These are phyloP conservation scores for Fusarium neocosmosporiellum DNA, from an alignment of 2,329 filamentous ascomycete genomes.

Conservation along the genomic window DNA sequence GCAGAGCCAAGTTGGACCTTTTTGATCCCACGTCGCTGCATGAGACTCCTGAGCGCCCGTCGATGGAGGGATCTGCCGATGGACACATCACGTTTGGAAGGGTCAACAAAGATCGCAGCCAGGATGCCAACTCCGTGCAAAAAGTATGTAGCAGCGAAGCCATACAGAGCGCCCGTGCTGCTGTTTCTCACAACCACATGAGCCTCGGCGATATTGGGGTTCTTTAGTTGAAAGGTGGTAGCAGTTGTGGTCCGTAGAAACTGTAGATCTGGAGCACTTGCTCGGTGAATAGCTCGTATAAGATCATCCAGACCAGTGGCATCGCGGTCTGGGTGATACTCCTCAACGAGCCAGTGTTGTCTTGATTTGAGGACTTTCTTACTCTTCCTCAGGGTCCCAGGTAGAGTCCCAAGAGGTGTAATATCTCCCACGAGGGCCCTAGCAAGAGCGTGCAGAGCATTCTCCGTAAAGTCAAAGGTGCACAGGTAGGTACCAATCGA, in stretches of 20 bases:
- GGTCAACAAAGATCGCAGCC: constrained; percentile 90
- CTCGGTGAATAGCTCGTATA: constrained; percentile 75
- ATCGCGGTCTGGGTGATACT: constrained; percentile 85
- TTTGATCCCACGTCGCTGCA: constrained; percentile 77
- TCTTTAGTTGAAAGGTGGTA: constrained; percentile 79
- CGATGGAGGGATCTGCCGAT: constrained; percentile 92
- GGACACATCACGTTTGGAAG: constrained; percentile 84
- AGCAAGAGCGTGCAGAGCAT: constrained; percentile 85
- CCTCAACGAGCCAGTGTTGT: constrained; percentile 94
- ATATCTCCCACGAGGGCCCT: constrained; percentile 85
- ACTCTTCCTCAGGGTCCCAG: constrained; percentile 84
- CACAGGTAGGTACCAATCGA: constrained; percentile 93
- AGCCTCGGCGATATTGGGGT: constrained; percentile 77
- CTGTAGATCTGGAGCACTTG: constrained; percentile 72
- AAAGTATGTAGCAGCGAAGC: constrained; percentile 91
- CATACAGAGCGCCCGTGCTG: constrained; percentile 89
- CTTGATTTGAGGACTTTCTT: constrained; percentile 89
- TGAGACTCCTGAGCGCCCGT: constrained; percentile 80
- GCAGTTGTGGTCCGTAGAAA: constrained; percentile 78
- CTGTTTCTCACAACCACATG: constrained; percentile 96
- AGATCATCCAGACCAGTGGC: constrained; percentile 78
- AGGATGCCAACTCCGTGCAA: constrained; percentile 79
- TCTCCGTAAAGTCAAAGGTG: constrained; percentile 96
- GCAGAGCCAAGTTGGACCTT: constrained; percentile 84
- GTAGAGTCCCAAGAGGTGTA: constrained; percentile 67